Evolutionary conservation across 176 grass and related monocot genomes (phyloP).

Genomic region (Oryza glaberrima): DNA sequence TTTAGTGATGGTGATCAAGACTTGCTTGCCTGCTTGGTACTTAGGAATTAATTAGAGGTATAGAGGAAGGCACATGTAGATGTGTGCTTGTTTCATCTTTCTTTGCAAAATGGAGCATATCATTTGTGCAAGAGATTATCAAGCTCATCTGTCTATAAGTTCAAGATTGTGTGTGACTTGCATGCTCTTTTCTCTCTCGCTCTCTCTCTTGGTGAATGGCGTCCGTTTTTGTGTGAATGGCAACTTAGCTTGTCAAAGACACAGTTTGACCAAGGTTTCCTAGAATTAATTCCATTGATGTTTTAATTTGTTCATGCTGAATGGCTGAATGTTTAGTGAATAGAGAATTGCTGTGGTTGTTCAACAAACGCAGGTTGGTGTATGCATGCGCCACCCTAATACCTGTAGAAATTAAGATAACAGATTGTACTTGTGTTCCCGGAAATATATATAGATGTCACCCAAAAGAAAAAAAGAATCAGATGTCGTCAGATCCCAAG

Average conservation of each 20-base stretch:
- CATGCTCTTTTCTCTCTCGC: neutral
- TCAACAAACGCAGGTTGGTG: neutral
- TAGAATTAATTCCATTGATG: neutral
- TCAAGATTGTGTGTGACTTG: neutral
- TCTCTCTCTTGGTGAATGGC: neutral
- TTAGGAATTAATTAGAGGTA: neutral
- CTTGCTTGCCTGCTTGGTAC: neutral
- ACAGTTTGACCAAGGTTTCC: conserved; percentile 4
- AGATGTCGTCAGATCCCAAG: neutral
- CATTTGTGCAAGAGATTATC: neutral
- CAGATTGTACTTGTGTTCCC: neutral
- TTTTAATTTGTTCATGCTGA: neutral
- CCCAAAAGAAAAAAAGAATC: neutral
- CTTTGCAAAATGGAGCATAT: neutral
- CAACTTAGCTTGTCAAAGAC: conserved; percentile 12
- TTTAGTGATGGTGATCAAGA: neutral
- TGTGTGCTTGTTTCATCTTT: neutral
- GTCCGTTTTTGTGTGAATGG: neutral
- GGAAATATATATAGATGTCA: neutral
- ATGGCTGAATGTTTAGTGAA: neutral
- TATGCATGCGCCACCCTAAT: neutral
- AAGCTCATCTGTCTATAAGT: neutral
- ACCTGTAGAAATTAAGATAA: neutral
- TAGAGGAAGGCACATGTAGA: neutral
- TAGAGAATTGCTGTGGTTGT: neutral